Evolutionary conservation across 1,284 basidiomycete species (phyloP), one percentile per base, ranked within the genome.

Genomic region (Acaromyces ingoldii): DNA sequence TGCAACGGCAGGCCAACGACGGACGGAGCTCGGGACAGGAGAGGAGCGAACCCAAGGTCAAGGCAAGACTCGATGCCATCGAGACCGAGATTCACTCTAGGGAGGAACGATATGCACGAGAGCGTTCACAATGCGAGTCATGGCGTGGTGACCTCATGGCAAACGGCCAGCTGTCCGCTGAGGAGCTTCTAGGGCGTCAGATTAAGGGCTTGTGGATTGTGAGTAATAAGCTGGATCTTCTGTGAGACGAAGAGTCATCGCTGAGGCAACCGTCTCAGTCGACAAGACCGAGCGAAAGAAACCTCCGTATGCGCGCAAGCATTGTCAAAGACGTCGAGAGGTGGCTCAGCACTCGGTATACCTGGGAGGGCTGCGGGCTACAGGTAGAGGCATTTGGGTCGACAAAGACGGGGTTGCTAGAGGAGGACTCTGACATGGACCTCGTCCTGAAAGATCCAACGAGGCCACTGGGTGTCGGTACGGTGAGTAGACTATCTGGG

Each of bases 371-470:
- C 24, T 49, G 56, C 17, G 51, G 49, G 4, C 55, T 70, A 7
- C 38, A 57, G 31, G 61, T 70, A 0, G 57, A 55, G 2, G 53
- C 68, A 1, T 70, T 70, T 39, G 68, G 68, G 34, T 69, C 66
- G n/a, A 64, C 62, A 26, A 58, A 62, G 21, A 70, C 66, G 1
- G 66, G 64, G 0, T 47, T 69, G 33, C 38, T 55, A 28, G 58
- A 54, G n/a, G 56, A 57, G 7, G 37, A 48, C 1, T 68, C 65
- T 1, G 68, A 70, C 22, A 33, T 70, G 6, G 68, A 70, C 42
- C 57, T 69, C 3, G 60, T 61, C 37, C 38, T 70, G 36, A 63
- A 68, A 33, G 68, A 70, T 37, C 60, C 64, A 4, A 56, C 59
- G 4, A 53, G 61, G 30, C 60, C 63, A 1, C 49, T 50, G 11